Base-by-base conservation (phyloP, 139 green algal species). In the Chlamydomonas sp. region DNA sequence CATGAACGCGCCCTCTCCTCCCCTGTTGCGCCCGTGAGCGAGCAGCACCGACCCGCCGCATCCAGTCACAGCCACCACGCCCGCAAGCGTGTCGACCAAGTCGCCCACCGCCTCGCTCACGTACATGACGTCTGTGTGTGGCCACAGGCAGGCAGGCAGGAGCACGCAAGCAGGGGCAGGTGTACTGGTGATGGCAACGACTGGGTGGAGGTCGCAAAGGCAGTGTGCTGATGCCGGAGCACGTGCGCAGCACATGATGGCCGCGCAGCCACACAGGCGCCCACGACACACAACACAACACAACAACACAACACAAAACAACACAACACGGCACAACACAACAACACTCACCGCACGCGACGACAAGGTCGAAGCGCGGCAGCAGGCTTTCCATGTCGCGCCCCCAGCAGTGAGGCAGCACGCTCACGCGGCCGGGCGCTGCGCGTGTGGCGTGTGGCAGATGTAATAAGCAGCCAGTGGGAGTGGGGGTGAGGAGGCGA, bases 331-430 rank as follows among this genome's bases (percentile, higher is more conserved):
- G 54, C 34, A 57, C 47, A 57, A 16, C 16, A 57, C 20, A 16
- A 28, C 26, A 65, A 16, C 20, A 38, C 75, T 43, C 47, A 85
- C 79, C 83, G 67, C 77, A 84, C 0, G 73, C 75, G 5, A 84
- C n/a, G 5, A 87, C 67, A 20, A 84, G 37, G 65, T 84, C 81
- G 33, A 83, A 78, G 26, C 65, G 70, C 0, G 38, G 66, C 3
- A 35, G 4, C 36, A 87, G 28, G 4, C 31, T 2, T 2, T 47
- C 37, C 13, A 73, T 28, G 34, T 65, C 34, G 13, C 39, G 22
- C 20, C 81, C 81, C 81, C 81, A 87, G 0, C 35, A 54, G 71
- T 83, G 78, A 47, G 72, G 67, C 47, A 69, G 3, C 0, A 87
- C 75, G n/a, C 26, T 63, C 39, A 77, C 37, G 3, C 28, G 10